A percentile compares a stretch with the other conserved stretches of the same genome.
Conservation (phyloP, 495 filamentous ascomycete genomes). For the Podospora pseudocomata region DNA sequence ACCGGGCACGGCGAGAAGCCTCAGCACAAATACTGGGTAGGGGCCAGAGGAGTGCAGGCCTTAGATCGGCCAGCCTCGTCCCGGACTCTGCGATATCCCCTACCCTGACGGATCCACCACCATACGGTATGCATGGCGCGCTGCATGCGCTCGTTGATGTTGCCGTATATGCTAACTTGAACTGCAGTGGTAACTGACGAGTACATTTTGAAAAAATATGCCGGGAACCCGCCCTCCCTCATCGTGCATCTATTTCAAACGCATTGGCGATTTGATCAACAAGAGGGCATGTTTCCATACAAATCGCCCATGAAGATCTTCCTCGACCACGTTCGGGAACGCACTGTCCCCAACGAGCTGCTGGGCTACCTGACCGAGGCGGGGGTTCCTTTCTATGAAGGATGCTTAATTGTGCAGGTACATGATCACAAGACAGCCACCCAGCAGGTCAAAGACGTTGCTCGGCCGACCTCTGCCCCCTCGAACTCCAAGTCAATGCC, state of each 20-base stretch:
- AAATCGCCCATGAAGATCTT: slow-evolving; percentile 85
- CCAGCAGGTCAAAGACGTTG: slow-evolving; percentile 51
- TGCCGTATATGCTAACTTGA: neutral
- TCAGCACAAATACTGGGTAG: slow-evolving; percentile 36
- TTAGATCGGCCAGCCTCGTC: slow-evolving; percentile 44
- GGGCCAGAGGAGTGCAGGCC: slow-evolving; percentile 40
- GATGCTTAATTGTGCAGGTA: slow-evolving; percentile 89
- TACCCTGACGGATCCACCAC: slow-evolving; percentile 38
- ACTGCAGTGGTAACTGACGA: slow-evolving; percentile 59
- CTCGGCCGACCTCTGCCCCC: slow-evolving; percentile 41
- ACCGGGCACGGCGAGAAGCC: slow-evolving; percentile 50
- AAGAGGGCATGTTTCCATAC: slow-evolving; percentile 87
- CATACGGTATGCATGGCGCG: slow-evolving; percentile 37
- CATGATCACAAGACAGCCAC: slow-evolving; percentile 74
- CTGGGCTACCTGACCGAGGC: slow-evolving; percentile 56
- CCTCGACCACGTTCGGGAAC: slow-evolving; percentile 60
- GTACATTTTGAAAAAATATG: slow-evolving; percentile 80
- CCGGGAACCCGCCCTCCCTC: slow-evolving; percentile 71
- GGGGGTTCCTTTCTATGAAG: slow-evolving; percentile 86
- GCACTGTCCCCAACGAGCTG: slow-evolving; percentile 53
- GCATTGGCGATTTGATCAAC: slow-evolving; percentile 90
- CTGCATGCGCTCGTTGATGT: neutral
- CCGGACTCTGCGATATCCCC: slow-evolving; percentile 37
- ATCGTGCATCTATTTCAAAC: slow-evolving; percentile 79
- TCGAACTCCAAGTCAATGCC: slow-evolving; percentile 51